phyloP scores from a whole-genome alignment of 2,329 filamentous ascomycete genomes.

The Ambrosiella beaveri region DNA sequence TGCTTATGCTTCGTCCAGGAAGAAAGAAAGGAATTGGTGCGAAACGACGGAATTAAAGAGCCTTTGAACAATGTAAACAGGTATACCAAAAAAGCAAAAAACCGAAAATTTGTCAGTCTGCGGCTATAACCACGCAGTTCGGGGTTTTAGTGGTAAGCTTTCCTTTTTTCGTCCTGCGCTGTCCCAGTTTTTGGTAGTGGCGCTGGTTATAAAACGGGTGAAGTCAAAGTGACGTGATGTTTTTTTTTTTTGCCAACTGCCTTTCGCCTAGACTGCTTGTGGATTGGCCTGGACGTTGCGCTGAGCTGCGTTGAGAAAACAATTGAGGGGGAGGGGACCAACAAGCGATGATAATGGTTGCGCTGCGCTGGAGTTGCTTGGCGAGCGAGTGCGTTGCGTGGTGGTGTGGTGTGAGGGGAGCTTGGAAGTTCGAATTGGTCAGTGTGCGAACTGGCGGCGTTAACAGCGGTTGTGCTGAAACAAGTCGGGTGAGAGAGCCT shows the following conservation, averaged over 20 bases:
- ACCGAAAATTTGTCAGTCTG: background rate
- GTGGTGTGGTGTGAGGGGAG: background rate
- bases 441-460: background rate
- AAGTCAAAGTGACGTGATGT: slow-evolving; percentile 8
- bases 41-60: background rate
- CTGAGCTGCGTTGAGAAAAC: background rate
- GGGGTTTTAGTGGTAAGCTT: background rate
- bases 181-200: background rate
- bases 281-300: no score
- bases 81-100: background rate
- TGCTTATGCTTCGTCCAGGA: no score
- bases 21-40: no score
- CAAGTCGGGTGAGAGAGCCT: background rate
- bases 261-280: no score
- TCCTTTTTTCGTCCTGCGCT: background rate
- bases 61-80: background rate
- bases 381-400: background rate
- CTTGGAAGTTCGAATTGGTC: background rate
- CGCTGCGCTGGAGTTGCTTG: background rate
- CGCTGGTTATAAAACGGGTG: background rate
- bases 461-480: background rate
- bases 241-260: background rate
- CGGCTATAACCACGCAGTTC: background rate
- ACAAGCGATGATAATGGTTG: no score
- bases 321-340: background rate